A percentile compares a stretch with the other conserved stretches of the same genome.
Conservation (phyloP, 495 filamentous ascomycete species). For the Friedmanniomyces endolithicus region DNA sequence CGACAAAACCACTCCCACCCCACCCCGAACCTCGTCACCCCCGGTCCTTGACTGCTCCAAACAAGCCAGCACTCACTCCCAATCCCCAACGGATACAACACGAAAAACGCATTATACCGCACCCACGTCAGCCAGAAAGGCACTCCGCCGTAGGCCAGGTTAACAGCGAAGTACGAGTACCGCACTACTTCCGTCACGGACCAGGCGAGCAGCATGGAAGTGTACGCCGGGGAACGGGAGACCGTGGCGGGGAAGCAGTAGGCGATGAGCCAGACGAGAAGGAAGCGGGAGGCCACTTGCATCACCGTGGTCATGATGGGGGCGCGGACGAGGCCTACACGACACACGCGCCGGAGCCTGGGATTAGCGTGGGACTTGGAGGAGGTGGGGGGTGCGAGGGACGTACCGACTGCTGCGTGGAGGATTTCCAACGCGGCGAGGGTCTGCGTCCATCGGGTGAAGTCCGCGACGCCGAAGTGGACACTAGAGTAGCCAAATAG, state of each 20-base stretch:
- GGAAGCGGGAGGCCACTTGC: conserved; percentile 70
- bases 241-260: conserved; percentile 48
- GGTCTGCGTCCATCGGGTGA: conserved; percentile 68
- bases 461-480: conserved; percentile 44
- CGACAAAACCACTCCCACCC: conserved; percentile 45
- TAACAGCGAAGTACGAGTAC: conserved; percentile 75
- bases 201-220: conserved; percentile 71
- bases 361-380: too few species aligned
- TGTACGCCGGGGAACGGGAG: conserved; percentile 41
- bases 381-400: too few species aligned
- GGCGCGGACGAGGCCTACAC: conserved; percentile 68
- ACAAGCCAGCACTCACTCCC: conserved; percentile 72
- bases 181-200: conserved; percentile 73
- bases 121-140: conserved; percentile 65
- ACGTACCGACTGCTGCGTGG: conserved; percentile 57
- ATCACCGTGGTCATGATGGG: conserved; percentile 75
- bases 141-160: conserved; percentile 40
- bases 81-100: conserved; percentile 88
- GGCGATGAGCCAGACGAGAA: conserved; percentile 74
- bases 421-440: conserved; percentile 69
- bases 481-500: conserved; percentile 41
- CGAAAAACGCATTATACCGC: conserved; percentile 82
- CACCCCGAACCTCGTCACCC: conserved; percentile 37
- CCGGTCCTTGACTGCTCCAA: conserved; percentile 45
- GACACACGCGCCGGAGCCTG: too few species aligned